Evolutionary conservation across 192 early-diverging fungal genomes (phyloP), one percentile per base, ranked within the genome.

Genomic region (Umbelopsis isabellina): DNA sequence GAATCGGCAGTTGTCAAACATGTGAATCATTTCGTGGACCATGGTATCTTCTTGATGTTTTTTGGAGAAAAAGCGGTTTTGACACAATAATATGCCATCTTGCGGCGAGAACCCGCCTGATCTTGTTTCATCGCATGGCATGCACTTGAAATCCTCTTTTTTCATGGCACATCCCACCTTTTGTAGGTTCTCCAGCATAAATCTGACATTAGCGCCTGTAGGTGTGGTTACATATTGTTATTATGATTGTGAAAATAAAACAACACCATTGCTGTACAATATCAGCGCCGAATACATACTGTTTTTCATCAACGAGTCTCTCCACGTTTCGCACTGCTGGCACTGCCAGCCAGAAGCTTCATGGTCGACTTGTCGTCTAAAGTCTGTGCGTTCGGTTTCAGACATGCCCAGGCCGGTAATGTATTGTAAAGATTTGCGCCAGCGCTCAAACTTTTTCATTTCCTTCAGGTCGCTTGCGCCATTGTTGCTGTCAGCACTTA

Each of bases 11-110:
- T 94, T 84, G 65, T 94, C 92, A 73, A 91, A 93, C 58, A 91
- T 91, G 71, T 94, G 92, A 27, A 94, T 81, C 91, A 94, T 90
- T 75, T 98, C 97, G 72, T 98, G 97, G 8, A 93, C 92, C 85
- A 98, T 91, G 2, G 94, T 95, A 67, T 94, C 91, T 76, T 97
- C 94, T 83, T 92, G 83, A 70, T 95, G 94, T n/a, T 82, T 82
- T 75, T 93, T 95, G 46, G 85, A 84, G 35, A 84, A 77, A 61
- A 98, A 82, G 71, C 83, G 82, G 78, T 97, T 95, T 74, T 94
- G 89, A 80, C 97, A 98, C 33, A 98, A 83, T 23, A 97, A 80
- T 66, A 97, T 88, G 47, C 93, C 92, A 44, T 85, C 77, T 2
- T 90, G 85, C 1, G 91, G 91, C 12, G 91, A 85, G 65, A 94